These are phyloP conservation scores for Dacryopinax primogenitus DNA, from an alignment of 768 basidiomycete species.

Conservation along the genomic window DNA sequence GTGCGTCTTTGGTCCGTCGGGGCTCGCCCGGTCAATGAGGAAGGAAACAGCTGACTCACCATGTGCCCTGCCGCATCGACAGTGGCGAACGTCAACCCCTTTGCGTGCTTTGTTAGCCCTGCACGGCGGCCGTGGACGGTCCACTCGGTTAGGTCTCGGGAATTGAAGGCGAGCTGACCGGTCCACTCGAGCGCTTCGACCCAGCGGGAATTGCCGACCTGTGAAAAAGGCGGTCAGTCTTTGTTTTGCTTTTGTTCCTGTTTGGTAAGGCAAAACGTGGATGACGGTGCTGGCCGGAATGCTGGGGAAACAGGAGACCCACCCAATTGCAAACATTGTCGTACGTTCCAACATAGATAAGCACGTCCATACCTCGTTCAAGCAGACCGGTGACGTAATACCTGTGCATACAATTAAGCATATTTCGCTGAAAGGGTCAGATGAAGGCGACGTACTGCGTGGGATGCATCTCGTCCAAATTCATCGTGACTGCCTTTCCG, in stretches of 20 bases:
- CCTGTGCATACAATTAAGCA: not conserved
- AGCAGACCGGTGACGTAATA: conserved; percentile 52
- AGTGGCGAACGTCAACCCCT: conserved; percentile 51
- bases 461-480: not conserved
- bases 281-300: not conserved
- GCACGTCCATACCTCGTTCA: conserved; percentile 59
- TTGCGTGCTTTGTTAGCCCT: conserved; percentile 43
- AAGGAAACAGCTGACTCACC: conserved; percentile 29
- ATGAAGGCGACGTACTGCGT: not conserved
- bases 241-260: conserved; percentile 23
- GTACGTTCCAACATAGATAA: conserved; percentile 53
- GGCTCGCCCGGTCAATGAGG: too few species aligned
- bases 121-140: conserved; percentile 39
- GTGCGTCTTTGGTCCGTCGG: too few species aligned
- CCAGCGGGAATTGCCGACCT: conserved; percentile 62
- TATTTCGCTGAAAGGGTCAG: not conserved
- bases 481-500: not conserved
- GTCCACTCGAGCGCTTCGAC: conserved; percentile 62
- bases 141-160: conserved; percentile 41
- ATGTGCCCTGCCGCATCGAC: conserved; percentile 61
- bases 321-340: conserved; percentile 53
- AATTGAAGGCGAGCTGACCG: conserved; percentile 40
- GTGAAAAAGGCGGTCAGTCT: conserved; percentile 5
- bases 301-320: not conserved
- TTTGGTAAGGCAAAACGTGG: not conserved